phyloP scores from a whole-genome alignment of 768 basidiomycete species.

The Kwoniella mangroviensis region DNA sequence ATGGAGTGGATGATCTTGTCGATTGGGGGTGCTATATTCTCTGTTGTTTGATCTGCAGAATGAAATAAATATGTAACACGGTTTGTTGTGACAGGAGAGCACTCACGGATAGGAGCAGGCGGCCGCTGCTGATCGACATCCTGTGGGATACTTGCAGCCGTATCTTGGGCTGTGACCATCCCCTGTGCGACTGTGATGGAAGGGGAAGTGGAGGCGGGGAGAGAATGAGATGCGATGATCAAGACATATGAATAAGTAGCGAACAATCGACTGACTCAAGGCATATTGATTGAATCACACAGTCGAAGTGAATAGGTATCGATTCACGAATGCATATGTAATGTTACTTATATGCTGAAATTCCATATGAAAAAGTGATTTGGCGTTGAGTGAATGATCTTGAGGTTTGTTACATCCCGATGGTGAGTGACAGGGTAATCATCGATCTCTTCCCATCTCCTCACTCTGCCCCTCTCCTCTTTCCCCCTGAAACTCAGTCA shows the following conservation, averaged over 20 bases:
- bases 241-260: no score
- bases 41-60: background rate
- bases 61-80: background rate
- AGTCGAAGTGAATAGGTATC: no score
- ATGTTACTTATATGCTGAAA: background rate
- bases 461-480: background rate
- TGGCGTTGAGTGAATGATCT: no score
- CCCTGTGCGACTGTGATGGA: background rate
- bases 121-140: conserved; percentile 5
- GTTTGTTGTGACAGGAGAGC: background rate
- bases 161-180: background rate
- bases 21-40: background rate
- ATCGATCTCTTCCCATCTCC: background rate
- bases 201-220: background rate
- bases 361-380: background rate
- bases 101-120: background rate
- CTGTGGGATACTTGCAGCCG: background rate
- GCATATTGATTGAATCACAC: no score
- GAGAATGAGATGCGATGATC: background rate
- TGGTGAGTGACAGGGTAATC: conserved; percentile 7
- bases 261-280: no score
- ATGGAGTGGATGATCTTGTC: background rate
- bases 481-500: background rate
- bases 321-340: background rate
- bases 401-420: background rate